Percentiles rank a stretch among this genome's conserved stretches.
Conservation (phyloP, 2,329 filamentous ascomycete genomes). For the Ceratocystis smalleyi region DNA sequence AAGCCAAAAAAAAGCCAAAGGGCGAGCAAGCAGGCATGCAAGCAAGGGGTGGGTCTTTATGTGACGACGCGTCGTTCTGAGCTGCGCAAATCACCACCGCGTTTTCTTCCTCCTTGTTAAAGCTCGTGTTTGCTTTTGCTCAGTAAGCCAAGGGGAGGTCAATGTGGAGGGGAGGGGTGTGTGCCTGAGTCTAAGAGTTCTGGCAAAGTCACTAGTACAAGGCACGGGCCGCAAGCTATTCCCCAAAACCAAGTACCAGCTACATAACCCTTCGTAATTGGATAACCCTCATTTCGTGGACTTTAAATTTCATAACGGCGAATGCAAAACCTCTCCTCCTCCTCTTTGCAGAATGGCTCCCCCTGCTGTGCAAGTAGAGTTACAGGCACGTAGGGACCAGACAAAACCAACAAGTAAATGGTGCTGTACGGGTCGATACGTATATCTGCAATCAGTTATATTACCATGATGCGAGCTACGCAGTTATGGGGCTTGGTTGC, state of each 20-base stretch:
- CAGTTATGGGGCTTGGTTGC: not conserved
- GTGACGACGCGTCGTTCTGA: not conserved
- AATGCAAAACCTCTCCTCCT: too few relatives aligned
- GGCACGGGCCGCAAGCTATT: not conserved
- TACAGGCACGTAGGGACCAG: not conserved
- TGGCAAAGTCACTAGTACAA: not conserved
- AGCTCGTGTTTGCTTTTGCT: not conserved
- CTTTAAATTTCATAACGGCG: not conserved
- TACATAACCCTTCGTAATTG: not conserved
- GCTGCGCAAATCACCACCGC: not conserved
- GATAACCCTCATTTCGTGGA: not conserved
- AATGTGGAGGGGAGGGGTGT: not conserved
- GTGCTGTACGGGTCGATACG: not conserved
- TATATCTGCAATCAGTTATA: not conserved
- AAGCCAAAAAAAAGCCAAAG: not conserved
- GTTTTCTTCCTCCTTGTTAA: not conserved
- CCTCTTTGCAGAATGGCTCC: too few relatives aligned
- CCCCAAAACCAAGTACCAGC: not conserved
- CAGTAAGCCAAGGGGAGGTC: not conserved
- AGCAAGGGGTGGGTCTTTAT: not conserved
- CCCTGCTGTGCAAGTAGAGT: not conserved
- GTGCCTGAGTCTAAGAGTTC: not conserved
- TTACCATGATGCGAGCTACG: not conserved
- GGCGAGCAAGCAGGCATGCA: not conserved
- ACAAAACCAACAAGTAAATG: too few relatives aligned